Conservation (phyloP, 176 grass and related monocot species). For the Zoysia pacifica region DNA sequence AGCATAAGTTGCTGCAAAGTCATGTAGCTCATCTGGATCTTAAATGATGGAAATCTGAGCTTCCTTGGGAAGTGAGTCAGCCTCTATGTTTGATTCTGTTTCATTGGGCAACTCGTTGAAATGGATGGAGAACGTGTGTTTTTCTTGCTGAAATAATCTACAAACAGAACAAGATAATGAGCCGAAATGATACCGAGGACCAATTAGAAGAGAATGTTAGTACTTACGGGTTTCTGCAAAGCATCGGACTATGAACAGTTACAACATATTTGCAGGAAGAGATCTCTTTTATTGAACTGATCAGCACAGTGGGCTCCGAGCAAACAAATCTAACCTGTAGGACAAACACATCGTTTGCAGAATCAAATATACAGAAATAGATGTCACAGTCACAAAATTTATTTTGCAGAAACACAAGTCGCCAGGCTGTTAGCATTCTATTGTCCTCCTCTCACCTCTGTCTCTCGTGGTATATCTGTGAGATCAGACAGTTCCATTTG, state of each 20-base stretch:
- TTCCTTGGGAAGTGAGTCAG: slow-evolving; percentile 49
- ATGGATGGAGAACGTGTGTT: slow-evolving; percentile 63
- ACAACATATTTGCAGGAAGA: slow-evolving; percentile 93
- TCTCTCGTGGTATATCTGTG: slow-evolving; percentile 69
- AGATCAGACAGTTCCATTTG: slow-evolving; percentile 92
- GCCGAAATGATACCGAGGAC: neutral
- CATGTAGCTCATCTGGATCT: slow-evolving; percentile 45
- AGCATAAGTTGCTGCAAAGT: slow-evolving; percentile 52
- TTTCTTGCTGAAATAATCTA: slow-evolving; percentile 93
- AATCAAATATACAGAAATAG: slow-evolving; percentile 2
- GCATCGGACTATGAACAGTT: slow-evolving; percentile 75
- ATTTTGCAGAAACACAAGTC: slow-evolving; percentile 2
- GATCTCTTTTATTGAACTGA: slow-evolving; percentile 91
- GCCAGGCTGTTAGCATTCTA: neutral
- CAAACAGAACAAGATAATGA: neutral
- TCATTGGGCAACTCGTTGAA: slow-evolving; percentile 63
- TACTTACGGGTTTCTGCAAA: slow-evolving; percentile 95
- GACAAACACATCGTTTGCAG: slow-evolving; percentile 6
- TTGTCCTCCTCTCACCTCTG: slow-evolving; percentile 60
- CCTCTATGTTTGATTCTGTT: slow-evolving; percentile 32
- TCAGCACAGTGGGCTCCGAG: slow-evolving; percentile 59
- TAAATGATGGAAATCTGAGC: slow-evolving; percentile 45
- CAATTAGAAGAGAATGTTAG: neutral
- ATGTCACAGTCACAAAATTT: neutral
- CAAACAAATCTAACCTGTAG: slow-evolving; percentile 93